phyloP scores from a whole-genome alignment of 257 asterid species.

The Forsythia viridissima region DNA sequence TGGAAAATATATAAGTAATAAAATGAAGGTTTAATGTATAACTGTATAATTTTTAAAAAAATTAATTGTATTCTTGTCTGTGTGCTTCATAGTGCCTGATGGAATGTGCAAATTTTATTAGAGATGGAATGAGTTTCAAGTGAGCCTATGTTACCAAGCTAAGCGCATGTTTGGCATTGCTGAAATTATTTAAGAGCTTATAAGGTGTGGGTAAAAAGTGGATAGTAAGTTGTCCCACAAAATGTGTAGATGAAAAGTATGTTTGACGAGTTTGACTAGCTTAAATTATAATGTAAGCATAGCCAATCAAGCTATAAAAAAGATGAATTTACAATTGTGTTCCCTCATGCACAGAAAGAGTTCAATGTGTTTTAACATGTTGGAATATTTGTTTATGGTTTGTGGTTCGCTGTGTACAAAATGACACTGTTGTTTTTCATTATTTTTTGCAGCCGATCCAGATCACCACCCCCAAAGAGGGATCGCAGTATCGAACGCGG shows the following conservation, averaged over 20 bases:
- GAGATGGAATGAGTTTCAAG: too few species aligned
- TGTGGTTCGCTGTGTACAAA: background rate
- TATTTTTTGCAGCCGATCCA: slow-evolving; percentile 45
- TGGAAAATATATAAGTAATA: background rate
- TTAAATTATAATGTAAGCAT: too few species aligned
- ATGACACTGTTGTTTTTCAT: background rate
- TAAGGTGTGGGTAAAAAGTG: too few species aligned
- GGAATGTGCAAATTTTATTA: too few species aligned
- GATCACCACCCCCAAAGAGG: slow-evolving; percentile 48
- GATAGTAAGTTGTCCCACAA: too few species aligned
- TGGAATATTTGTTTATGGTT: background rate
- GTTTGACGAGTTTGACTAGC: too few species aligned
- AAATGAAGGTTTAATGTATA: background rate
- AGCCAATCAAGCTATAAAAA: background rate
- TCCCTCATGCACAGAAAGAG: background rate
- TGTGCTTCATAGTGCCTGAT: background rate
- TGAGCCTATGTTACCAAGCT: too few species aligned
- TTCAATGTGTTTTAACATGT: background rate
- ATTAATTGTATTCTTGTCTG: background rate
- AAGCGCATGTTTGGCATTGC: too few species aligned
- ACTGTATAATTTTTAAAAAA: background rate
- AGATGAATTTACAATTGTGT: background rate
- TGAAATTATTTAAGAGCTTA: too few species aligned
- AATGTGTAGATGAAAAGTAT: too few species aligned
- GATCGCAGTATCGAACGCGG: slow-evolving; percentile 44